These are phyloP conservation scores for Tolypocladium tundrense DNA, from an alignment of 2,329 filamentous ascomycete genomes.

Conservation along the genomic window DNA sequence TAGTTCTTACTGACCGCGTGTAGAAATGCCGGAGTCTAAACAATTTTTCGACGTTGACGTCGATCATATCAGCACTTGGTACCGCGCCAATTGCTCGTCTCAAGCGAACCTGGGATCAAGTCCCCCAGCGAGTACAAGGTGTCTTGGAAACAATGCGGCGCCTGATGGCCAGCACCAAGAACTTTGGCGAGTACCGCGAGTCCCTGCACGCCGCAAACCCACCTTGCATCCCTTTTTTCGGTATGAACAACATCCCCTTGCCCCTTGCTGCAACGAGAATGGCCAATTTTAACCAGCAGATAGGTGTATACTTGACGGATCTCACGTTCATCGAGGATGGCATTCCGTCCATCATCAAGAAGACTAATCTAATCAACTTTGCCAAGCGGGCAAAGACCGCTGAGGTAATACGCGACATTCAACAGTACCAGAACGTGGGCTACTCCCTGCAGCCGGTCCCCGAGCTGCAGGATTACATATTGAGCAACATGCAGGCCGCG, in stretches of 20 bases:
- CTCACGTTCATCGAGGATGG: constrained; percentile 98
- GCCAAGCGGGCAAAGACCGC: constrained; percentile 96
- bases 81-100: constrained; percentile 92
- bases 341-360: constrained; percentile 92
- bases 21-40: constrained; percentile 90
- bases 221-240: constrained; percentile 96
- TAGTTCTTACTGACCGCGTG: constrained; percentile 6
- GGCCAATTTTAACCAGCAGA: not conserved
- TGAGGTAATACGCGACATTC: constrained; percentile 95
- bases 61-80: constrained; percentile 90
- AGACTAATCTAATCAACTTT: constrained; percentile 95
- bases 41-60: constrained; percentile 95
- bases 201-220: constrained; percentile 86
- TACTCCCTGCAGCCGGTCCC: constrained; percentile 82
- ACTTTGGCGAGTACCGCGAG: constrained; percentile 95
- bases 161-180: constrained; percentile 95
- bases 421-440: constrained; percentile 97
- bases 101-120: constrained; percentile 87
- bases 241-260: constrained; percentile 36
- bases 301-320: constrained; percentile 95
- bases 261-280: not conserved
- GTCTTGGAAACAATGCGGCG: constrained; percentile 84
- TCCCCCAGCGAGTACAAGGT: constrained; percentile 72
- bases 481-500: constrained; percentile 91
- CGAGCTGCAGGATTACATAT: constrained; percentile 92